Evolutionary conservation across 768 basidiomycete genomes (phyloP).

Genomic region (Tylopilus felleus): DNA sequence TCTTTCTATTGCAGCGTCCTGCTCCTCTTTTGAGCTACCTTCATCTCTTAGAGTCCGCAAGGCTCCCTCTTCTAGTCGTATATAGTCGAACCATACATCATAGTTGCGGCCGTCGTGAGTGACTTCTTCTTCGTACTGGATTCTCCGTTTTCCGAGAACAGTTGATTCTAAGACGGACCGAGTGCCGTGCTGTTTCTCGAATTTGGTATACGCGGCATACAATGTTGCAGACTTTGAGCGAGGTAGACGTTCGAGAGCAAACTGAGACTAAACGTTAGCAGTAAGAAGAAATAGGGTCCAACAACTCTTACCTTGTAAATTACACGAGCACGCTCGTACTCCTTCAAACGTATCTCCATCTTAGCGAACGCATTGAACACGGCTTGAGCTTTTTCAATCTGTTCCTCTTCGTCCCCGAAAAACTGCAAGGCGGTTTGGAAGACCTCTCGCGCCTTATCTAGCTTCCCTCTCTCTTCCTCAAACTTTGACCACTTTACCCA

Average conservation of each 20-base stretch:
- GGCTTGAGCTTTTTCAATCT: slow-evolving; percentile 84
- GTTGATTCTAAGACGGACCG: slow-evolving; percentile 86
- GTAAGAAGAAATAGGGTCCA: neutral
- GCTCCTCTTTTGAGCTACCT: slow-evolving; percentile 68
- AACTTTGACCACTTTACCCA: slow-evolving; percentile 87
- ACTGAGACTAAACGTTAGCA: slow-evolving; percentile 44
- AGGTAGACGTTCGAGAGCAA: slow-evolving; percentile 90
- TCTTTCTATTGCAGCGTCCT: slow-evolving; percentile 55
- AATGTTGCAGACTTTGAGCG: slow-evolving; percentile 85
- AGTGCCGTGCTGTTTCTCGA: slow-evolving; percentile 97
- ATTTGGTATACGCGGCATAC: slow-evolving; percentile 93
- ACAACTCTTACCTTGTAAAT: slow-evolving; percentile 83
- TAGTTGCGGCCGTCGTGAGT: slow-evolving; percentile 90
- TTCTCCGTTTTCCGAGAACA: slow-evolving; percentile 94
- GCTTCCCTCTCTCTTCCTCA: slow-evolving; percentile 68
- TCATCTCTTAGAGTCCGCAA: slow-evolving; percentile 71
- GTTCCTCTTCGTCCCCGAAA: slow-evolving; percentile 84
- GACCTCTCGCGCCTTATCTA: slow-evolving; percentile 77
- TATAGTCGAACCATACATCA: slow-evolving; percentile 98
- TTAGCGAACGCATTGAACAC: slow-evolving; percentile 92
- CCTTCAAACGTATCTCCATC: slow-evolving; percentile 96
- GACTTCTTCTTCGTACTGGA: slow-evolving; percentile 97
- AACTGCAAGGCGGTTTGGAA: slow-evolving; percentile 90
- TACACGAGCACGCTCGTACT: slow-evolving; percentile 93
- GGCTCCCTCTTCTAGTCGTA: slow-evolving; percentile 88